Evolutionary conservation across 192 early-diverging fungal species (phyloP), one percentile per base, ranked within the genome.

Genomic region (Thamnidium elegans): DNA sequence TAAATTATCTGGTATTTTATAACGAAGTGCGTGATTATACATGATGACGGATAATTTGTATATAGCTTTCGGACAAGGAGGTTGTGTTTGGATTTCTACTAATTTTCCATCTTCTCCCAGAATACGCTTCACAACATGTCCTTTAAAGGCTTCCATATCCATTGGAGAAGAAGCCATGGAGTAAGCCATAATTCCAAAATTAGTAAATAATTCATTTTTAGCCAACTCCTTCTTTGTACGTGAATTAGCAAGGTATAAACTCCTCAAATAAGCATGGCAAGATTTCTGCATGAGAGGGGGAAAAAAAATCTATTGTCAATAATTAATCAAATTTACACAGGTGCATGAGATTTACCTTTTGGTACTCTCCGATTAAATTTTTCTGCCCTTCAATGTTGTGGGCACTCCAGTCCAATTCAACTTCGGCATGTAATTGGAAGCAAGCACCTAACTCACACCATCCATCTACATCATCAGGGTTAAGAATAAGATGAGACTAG

Each of bases 361-460:
- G 90, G 52, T 81, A 82, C 26, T 76, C 72, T 1, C 74, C 72
- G 19, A 92, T 86, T 17, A 80, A 60, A 15, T 55, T 58, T 8
- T 70, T 70, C n/a, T 81, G 76, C 13, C 68, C 72, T 32, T 67
- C 68, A 47, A 90, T 86, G 45, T 86, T 80, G 7, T 62, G 66
- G 1, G 89, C 86, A 62, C 77, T 90, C 67, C 79, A 84, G 17
- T 73, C 70, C 34, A 92, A 61, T 42, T 82, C 78, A 70, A 91
- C 90, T 56, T 90, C 84, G 10, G 86, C 82, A 34, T 88, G 53
- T 21, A 78, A 73, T 48, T 74, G 63, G 69, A 83, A 87, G 55
- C 78, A 83, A 26, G 61, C 61, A 36, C 78, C 90, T 3, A 90
- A 72, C 19, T 79, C 77, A 61, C 87, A 75, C 90, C 90, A 92